Percentiles rank a stretch among this genome's conserved stretches.
phyloP scores from a whole-genome alignment of 2,329 filamentous ascomycete genomes.

The Trichoderma gracile region DNA sequence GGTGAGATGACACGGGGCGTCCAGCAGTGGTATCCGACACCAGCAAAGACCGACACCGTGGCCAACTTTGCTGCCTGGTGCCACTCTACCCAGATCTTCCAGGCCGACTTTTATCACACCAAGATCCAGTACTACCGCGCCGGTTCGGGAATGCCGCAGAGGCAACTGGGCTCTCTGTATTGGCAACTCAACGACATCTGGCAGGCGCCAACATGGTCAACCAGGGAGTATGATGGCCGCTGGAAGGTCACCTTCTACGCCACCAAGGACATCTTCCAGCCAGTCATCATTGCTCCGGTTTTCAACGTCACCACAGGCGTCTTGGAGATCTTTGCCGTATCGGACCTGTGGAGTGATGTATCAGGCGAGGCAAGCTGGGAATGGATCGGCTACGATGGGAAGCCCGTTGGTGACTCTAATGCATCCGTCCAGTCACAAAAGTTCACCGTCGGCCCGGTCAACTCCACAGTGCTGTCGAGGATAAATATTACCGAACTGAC shows the following conservation, averaged over 20 bases:
- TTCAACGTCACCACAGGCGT: conserved; percentile 11
- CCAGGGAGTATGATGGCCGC: conserved; percentile 11
- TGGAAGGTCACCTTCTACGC: conserved; percentile 18
- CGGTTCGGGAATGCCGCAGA: conserved; percentile 5
- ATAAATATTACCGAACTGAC: conserved; percentile 4
- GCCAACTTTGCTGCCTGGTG: conserved; percentile 17
- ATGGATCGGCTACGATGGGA: conserved; percentile 16
- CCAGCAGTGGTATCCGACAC: conserved; percentile 5
- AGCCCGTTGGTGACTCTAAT: conserved; percentile 1
- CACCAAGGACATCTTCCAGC: conserved; percentile 15
- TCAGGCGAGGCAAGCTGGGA: conserved; percentile 14
- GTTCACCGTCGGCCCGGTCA: conserved; percentile 7
- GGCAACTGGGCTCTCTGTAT: conserved; percentile 8
- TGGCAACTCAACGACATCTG: conserved; percentile 20
- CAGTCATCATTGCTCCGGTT: conserved; percentile 10
- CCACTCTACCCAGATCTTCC: conserved; percentile 7
- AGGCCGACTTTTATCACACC: conserved; percentile 13
- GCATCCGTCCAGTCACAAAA: not conserved
- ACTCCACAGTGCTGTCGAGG: conserved; percentile 10
- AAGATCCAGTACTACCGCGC: conserved; percentile 18
- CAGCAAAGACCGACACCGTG: not conserved
- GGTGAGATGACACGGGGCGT: conserved; percentile 7
- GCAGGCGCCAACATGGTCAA: conserved; percentile 16
- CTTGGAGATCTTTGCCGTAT: not conserved
- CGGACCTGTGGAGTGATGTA: conserved; percentile 7